Base-by-base conservation (phyloP, 768 basidiomycete genomes). In the Paxillus rubicundulus region DNA sequence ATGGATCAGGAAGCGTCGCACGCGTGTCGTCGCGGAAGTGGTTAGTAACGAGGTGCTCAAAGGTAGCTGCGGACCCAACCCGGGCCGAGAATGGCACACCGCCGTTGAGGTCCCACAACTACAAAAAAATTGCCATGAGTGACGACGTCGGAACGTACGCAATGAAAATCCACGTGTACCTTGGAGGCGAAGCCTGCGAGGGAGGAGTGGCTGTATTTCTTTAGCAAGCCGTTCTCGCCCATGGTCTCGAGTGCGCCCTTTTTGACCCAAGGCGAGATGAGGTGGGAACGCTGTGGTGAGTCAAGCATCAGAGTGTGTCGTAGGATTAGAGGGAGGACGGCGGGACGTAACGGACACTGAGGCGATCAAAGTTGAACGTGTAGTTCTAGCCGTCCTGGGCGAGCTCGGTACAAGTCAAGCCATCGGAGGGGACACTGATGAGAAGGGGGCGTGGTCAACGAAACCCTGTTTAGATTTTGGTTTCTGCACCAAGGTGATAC, bases 41-140 rank as follows among this genome's bases (percentile, higher is more conserved):
- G n/a, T 63, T 52, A 5, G 58, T 64, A 32, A 66, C 50, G 10
- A 66, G 50, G 34, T 66, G 54, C n/a, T 64, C 63, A 45, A 64
- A 66, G 0, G 52, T 60, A 2, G 64, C 54, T 1, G 61, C 64
- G 0, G 55, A 47, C 2, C 58, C 61, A 10, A 53, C 56, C 7
- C 61, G 58, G 13, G 64, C 58, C 3, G 63, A 63, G 14, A 64
- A 61, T 0, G 61, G 61, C 8, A 51, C 47, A 8, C 61, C 64
- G 10, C 21, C 39, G 12, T 66, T 64, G 24, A 64, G 56, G 49
- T 66, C 56, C 63, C 63, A 64, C n/a, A 64, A 24, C 63, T 64
- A 24, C 40, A 24, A 33, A 33, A 33, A 10, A 13, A 12, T 2
- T 12, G 10, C 10, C 13, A 12, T 33, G 9, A 33, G 32, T 9